Base-by-base conservation (phyloP, 768 basidiomycete species). In the Gloeophyllum trabeum region DNA sequence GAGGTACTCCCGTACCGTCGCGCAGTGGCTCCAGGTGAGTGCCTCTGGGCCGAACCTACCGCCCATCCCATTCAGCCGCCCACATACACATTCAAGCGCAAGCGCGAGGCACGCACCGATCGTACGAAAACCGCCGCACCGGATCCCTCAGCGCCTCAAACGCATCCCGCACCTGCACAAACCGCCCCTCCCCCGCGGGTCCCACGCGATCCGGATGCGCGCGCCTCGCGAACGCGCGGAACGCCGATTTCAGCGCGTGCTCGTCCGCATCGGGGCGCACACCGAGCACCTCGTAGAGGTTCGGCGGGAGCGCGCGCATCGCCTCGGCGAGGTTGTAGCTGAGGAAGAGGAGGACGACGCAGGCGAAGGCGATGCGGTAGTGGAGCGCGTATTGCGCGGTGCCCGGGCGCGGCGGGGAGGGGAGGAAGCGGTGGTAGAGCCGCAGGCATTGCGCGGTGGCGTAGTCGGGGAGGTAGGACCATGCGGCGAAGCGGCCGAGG, bases 111-210 rank as follows among this genome's bases (percentile, higher is more conserved):
- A 55, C 73, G 41, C 50, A 85, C 81, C 87, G 70, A 53, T 92
- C 89, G 56, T 92, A 92, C 0, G 87, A 89, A 63, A 89, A 91
- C 39, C 88, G 61, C 35, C 77, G 77, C 6, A 73, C 66, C 3
- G 89, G 88, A 48, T 87, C 70, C 55, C 80, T 86, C 21, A 92
- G 58, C 1, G 81, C 78, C 48, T 92, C 87, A 48, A 77, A 90
- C 24, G 77, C 83, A 52, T 80, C 75, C 45, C 85, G 63, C 4
- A 84, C 77, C 36, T 63, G 57, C 38, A 89, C 82, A 53, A 92
- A 92, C 21, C 76, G 42, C 10, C 66, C 67, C 48, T 79, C 79
- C 5, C 80, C 80, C 16, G 63, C 57, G 0, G 60, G 60, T 0
- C 81, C 81, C 5, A 74, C 75, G 44, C 80, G 69, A 61, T 92